These are phyloP conservation scores for Prunus persica DNA, from an alignment of 306 rosid genomes.

Conservation along the genomic window DNA sequence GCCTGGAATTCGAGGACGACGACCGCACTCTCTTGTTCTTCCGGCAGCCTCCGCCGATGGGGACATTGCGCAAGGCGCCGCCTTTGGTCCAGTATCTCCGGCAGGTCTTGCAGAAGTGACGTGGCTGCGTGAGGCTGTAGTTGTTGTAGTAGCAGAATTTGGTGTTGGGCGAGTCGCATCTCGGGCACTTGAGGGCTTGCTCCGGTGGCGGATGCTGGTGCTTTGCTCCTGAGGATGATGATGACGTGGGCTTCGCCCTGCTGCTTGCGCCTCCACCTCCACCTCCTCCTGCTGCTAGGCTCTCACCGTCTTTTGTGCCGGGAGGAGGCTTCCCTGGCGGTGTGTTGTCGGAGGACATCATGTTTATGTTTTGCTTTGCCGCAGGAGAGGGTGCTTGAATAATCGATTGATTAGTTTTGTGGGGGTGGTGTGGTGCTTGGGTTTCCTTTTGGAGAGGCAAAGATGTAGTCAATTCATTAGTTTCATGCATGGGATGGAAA, in stretches of 20 bases:
- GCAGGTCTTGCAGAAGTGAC: slow-evolving; percentile 96
- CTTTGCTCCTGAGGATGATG: background rate
- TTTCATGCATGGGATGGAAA: slow-evolving; percentile 55
- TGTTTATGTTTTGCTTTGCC: background rate
- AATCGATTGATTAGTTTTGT: background rate
- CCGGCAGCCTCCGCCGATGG: slow-evolving; percentile 92
- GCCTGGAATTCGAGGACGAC: slow-evolving; percentile 33
- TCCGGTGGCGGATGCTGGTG: slow-evolving; percentile 29
- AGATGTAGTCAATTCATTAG: slow-evolving; percentile 50
- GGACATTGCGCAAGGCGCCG: slow-evolving; percentile 87
- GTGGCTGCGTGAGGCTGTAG: slow-evolving; percentile 89
- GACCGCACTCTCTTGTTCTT: slow-evolving; percentile 77
- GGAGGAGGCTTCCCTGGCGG: slow-evolving; percentile 25
- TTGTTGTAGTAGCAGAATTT: slow-evolving; percentile 98
- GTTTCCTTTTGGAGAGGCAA: slow-evolving; percentile 67
- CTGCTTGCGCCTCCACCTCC: slow-evolving; percentile 27
- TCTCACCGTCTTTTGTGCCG: slow-evolving; percentile 26
- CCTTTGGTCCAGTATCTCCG: slow-evolving; percentile 96
- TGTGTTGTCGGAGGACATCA: slow-evolving; percentile 54
- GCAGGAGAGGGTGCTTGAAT: background rate
- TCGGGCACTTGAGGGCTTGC: slow-evolving; percentile 63
- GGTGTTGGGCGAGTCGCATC: slow-evolving; percentile 92
- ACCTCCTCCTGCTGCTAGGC: slow-evolving; percentile 15
- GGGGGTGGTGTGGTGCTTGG: background rate
- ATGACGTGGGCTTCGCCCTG: background rate